These are phyloP conservation scores for Glomus cerebriforme DNA, from an alignment of 192 early-diverging fungal genomes.

Conservation along the genomic window DNA sequence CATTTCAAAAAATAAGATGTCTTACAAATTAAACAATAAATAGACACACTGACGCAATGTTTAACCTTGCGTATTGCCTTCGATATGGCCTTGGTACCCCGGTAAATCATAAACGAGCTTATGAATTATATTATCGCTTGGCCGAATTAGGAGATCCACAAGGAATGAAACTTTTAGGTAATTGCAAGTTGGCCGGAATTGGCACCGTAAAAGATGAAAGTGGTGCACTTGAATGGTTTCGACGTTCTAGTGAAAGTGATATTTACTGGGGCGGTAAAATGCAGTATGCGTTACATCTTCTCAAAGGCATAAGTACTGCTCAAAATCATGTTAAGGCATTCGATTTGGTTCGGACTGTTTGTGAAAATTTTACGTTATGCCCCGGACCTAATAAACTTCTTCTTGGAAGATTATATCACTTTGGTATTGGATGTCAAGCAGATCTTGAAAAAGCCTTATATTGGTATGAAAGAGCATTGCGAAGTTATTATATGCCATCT, in stretches of 20 bases:
- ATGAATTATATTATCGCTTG: background rate
- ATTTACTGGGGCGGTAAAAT: conserved; percentile 23
- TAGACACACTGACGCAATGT: conserved; percentile 16
- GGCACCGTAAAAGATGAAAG: background rate
- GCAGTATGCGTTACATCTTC: conserved; percentile 13
- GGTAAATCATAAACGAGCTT: background rate
- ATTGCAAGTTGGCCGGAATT: conserved; percentile 2
- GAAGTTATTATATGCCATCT: background rate
- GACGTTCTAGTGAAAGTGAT: conserved; percentile 7
- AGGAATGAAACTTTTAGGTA: conserved; percentile 26
- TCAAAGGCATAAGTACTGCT: background rate
- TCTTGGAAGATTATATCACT: conserved; percentile 12
- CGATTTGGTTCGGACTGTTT: background rate
- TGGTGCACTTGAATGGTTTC: conserved; percentile 4
- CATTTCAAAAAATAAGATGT: no score
- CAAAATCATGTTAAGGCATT: background rate
- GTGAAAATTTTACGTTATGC: background rate
- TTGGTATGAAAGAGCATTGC: conserved; percentile 17
- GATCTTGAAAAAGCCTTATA: conserved; percentile 7
- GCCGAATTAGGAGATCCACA: conserved; percentile 26
- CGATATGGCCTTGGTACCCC: conserved; percentile 8
- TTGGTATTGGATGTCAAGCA: background rate
- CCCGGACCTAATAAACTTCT: conserved; percentile 11
- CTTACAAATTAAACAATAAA: background rate
- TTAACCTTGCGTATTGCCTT: conserved; percentile 26